Percentiles rank a stretch among this genome's conserved stretches.
These are phyloP conservation scores for Aspergillus vadensis DNA, from an alignment of 2,329 filamentous ascomycete genomes.

Conservation along the genomic window DNA sequence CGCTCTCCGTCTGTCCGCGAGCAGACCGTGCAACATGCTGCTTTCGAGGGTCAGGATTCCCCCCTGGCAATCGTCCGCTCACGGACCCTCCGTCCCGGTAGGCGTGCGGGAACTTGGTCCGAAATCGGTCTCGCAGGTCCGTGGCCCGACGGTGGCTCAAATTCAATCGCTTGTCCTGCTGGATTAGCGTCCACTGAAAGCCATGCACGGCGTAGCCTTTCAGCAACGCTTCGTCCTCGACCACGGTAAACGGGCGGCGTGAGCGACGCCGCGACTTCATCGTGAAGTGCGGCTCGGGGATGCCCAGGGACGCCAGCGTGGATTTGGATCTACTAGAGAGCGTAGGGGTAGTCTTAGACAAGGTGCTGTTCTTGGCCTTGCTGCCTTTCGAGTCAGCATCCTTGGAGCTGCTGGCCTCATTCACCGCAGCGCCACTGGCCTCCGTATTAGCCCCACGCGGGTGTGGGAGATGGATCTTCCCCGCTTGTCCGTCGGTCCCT, in stretches of 20 bases:
- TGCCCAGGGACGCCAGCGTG: slow-evolving; percentile 46
- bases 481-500: slow-evolving; percentile 22
- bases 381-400: slow-evolving; percentile 17
- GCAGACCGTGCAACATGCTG: slow-evolving; percentile 2
- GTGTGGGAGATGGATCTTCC: slow-evolving; percentile 31
- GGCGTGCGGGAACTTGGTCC: slow-evolving; percentile 60
- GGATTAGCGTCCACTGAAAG: slow-evolving; percentile 62
- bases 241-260: slow-evolving; percentile 57
- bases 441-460: slow-evolving; percentile 16
- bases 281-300: slow-evolving; percentile 51
- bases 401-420: slow-evolving; percentile 23
- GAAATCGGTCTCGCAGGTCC: slow-evolving; percentile 63
- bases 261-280: slow-evolving; percentile 53
- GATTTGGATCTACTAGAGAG: slow-evolving; percentile 36
- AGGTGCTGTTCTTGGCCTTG: slow-evolving; percentile 17
- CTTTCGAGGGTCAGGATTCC: slow-evolving; percentile 16
- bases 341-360: slow-evolving; percentile 30
- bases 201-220: slow-evolving; percentile 62
- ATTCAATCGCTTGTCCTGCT: slow-evolving; percentile 55
- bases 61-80: slow-evolving; percentile 28
- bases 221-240: slow-evolving; percentile 61
- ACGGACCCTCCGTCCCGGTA: slow-evolving; percentile 53
- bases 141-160: slow-evolving; percentile 57
- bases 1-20: neutral
- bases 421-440: slow-evolving; percentile 18